Conservation (phyloP, 2,329 filamentous ascomycete genomes). For the Cytospora paraplurivora region DNA sequence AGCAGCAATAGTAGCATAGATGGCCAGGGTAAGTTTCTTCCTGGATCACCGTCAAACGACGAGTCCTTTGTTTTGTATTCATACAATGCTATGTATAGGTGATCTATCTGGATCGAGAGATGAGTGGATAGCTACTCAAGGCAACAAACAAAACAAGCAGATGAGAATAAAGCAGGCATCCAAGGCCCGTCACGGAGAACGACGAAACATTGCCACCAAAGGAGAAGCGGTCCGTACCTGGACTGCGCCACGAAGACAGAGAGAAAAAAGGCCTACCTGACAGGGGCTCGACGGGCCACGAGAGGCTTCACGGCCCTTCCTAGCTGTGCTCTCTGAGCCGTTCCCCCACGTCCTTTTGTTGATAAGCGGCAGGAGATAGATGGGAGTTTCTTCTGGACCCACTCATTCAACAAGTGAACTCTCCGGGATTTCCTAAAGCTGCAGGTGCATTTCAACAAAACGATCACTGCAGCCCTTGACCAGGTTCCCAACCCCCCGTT, state of each 20-base stretch:
- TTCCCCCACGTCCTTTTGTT: not conserved
- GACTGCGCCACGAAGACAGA: not conserved
- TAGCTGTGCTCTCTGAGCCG: not conserved
- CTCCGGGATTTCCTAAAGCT: not conserved
- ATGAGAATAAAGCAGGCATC: not conserved
- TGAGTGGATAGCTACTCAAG: not conserved
- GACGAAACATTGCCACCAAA: conserved; percentile 1
- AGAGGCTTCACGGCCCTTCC: not conserved
- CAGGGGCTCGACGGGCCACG: not conserved
- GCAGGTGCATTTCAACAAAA: not conserved
- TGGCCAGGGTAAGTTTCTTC: not conserved
- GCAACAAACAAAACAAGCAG: not conserved
- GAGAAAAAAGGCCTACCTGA: not conserved
- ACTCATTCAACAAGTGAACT: not conserved
- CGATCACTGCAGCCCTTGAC: not conserved
- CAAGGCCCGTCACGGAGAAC: not conserved
- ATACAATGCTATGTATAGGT: not conserved
- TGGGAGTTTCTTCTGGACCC: not conserved
- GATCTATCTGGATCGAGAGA: not conserved
- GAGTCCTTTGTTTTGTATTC: conserved; percentile 7
- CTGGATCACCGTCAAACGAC: not conserved
- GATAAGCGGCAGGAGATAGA: not conserved
- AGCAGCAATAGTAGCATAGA: not conserved
- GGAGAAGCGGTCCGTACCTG: not conserved
- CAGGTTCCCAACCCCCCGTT: not conserved